These are phyloP conservation scores for Nakataea oryzae DNA, from an alignment of 2,329 filamentous ascomycete genomes.

Conservation along the genomic window DNA sequence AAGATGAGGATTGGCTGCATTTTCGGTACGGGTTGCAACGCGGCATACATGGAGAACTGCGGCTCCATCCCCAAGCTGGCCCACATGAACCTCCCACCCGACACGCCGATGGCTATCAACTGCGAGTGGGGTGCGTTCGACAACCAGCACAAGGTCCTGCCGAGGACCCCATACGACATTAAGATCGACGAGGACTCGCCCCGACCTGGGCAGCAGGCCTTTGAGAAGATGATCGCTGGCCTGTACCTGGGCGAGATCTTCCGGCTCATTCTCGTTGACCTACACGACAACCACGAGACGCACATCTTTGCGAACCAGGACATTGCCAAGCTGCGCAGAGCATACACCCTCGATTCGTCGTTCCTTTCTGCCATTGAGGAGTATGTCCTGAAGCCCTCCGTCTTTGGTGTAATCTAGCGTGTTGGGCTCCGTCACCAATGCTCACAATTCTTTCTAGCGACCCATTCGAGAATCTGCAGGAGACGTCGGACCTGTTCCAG, in stretches of 20 bases:
- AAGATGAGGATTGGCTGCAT: conserved; percentile 95
- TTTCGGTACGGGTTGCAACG: conserved; percentile 96
- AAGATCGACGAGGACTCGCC: conserved; percentile 87
- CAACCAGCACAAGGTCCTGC: conserved; percentile 82
- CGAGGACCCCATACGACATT: conserved; percentile 74
- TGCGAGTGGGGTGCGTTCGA: conserved; percentile 97
- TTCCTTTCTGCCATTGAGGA: conserved; percentile 92
- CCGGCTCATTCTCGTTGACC: conserved; percentile 74
- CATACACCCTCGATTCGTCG: conserved; percentile 84
- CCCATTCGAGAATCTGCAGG: conserved; percentile 87
- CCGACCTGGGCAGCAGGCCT: conserved; percentile 85
- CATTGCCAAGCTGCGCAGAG: conserved; percentile 66
- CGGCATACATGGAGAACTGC: conserved; percentile 92
- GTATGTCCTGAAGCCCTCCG: conserved; percentile 30
- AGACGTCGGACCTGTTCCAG: conserved; percentile 75
- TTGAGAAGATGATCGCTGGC: conserved; percentile 97
- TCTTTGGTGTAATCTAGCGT: neutral
- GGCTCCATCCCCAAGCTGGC: conserved; percentile 89
- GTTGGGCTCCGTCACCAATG: too few species aligned
- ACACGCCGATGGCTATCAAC: conserved; percentile 88
- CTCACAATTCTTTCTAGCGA: conserved; percentile 42
- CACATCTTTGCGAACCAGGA: conserved; percentile 80
- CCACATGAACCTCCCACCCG: conserved; percentile 76
- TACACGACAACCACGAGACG: conserved; percentile 66
- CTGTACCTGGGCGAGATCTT: conserved; percentile 93